Base-by-base conservation (phyloP, 768 basidiomycete species). In the Phaeotremella skinneri region DNA sequence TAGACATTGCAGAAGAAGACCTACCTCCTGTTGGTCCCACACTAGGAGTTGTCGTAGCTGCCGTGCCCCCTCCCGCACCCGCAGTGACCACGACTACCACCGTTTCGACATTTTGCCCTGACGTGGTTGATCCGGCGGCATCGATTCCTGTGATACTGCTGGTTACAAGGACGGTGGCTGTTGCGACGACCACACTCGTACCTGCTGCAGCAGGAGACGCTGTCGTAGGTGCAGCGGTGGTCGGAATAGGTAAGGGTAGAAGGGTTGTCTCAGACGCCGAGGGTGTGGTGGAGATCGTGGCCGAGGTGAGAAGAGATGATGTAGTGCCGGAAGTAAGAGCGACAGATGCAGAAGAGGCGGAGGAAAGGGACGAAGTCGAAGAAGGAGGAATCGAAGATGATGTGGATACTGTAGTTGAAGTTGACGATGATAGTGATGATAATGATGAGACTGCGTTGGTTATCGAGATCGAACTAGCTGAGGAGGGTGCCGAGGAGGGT, bases 71-170 rank as follows among this genome's bases (percentile, higher is more conserved):
- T 41, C 47, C 47, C 14, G 52, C 54, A 13, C 47, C 47, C 14
- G 52, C 54, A 13, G 60, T 61, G n/a, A 61, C 60, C 17, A 51
- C 49, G 3, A 61, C 60, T 3, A 56, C 49, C 0, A 61, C 39
- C 2, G 60, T 61, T 21, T 50, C 60, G 26, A 26, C 49, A 7
- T n/a, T 17, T n/a, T 56, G 34, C 4, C 55, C 55, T 4, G 55
- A 49, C 9, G 45, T 56, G 4, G 55, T 37, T 3, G 55, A 47
- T 17, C 55, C 55, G 17, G 45, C 42, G 4, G 55, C 45, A 21
- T 48, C 45, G 23, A 30, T 49, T 16, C 55, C 45, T 4, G 55
- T 56, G 6, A 27, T 20, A n/a, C 26, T n/a, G 29, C 20, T 29
- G 3, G 55, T 56, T 27, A 56, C 9, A 9, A 56, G 20, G 9